Conservation (phyloP, 2,329 filamentous ascomycete species). For the Claviceps monticola region DNA sequence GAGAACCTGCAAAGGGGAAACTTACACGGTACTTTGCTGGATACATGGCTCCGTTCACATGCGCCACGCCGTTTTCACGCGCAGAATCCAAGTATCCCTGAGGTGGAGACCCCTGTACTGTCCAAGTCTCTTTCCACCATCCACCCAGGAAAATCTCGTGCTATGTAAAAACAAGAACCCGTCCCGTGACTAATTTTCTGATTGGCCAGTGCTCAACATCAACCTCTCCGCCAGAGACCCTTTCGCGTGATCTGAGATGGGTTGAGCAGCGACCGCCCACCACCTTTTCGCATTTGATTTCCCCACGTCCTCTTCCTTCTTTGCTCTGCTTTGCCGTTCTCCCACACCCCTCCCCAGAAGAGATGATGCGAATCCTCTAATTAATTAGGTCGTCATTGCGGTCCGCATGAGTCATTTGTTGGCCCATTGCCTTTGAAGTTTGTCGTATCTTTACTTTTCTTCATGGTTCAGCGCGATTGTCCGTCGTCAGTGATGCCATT, state of each 20-base stretch:
- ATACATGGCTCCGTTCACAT: neutral
- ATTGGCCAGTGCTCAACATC: constrained; percentile 22
- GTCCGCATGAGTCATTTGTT: constrained; percentile 19
- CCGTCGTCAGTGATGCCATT: neutral
- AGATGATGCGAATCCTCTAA: no score
- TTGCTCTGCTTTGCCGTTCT: constrained; percentile 16
- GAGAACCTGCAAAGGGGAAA: neutral
- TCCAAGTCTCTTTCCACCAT: neutral
- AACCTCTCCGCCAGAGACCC: constrained; percentile 21
- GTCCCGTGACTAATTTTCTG: constrained; percentile 24
- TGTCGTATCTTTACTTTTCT: neutral
- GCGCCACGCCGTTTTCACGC: neutral
- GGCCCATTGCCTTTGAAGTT: neutral
- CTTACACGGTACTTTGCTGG: neutral
- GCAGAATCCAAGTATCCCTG: neutral
- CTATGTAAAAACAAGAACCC: constrained; percentile 21
- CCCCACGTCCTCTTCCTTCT: constrained; percentile 7
- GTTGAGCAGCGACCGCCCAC: constrained; percentile 11
- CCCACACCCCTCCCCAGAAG: constrained; percentile 14
- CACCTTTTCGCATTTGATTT: constrained; percentile 7
- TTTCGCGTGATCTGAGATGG: constrained; percentile 19
- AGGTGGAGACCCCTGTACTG: neutral
- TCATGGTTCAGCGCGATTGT: neutral
- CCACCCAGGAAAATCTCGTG: constrained; percentile 11
- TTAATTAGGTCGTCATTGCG: constrained; percentile 7